phyloP scores from a whole-genome alignment of 208 protist species.

The Acanthamoeba sp. region DNA sequence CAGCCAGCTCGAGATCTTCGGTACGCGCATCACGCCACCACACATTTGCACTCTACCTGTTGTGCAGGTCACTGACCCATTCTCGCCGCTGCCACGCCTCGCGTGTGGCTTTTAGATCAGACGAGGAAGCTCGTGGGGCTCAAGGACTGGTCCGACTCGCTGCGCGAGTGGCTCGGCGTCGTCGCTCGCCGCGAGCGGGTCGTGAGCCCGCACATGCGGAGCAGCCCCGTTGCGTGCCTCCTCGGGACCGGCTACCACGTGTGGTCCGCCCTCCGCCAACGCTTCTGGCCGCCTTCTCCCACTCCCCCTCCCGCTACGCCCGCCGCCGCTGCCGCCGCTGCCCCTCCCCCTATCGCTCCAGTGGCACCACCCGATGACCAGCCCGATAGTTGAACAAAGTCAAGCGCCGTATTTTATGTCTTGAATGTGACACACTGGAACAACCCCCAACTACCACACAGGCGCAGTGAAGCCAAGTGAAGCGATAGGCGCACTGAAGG shows the following conservation, averaged over 20 bases:
- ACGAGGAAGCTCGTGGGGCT: slow-evolving; percentile 16
- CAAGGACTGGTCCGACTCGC: neutral
- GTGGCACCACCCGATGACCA: too few species aligned
- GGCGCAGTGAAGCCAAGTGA: too few species aligned
- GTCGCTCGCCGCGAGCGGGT: neutral
- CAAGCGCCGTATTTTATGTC: too few species aligned
- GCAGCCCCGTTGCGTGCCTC: neutral
- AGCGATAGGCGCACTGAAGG: too few species aligned
- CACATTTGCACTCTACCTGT: too few species aligned
- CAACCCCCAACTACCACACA: too few species aligned
- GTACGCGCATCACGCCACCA: too few species aligned
- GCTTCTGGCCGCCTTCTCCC: neutral
- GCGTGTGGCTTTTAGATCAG: neutral
- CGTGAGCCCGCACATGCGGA: neutral
- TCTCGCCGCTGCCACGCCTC: neutral
- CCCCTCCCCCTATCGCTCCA: too few species aligned
- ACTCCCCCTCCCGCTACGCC: too few species aligned
- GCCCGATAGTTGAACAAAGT: too few species aligned
- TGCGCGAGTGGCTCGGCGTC: neutral
- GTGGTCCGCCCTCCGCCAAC: neutral
- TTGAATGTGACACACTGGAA: too few species aligned
- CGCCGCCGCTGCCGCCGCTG: too few species aligned
- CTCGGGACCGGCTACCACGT: neutral
- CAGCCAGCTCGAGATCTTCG: neutral
- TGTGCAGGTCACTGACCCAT: neutral